These are phyloP conservation scores for Botrytis pseudocinerea DNA, from an alignment of 2,329 filamentous ascomycete genomes.

Conservation along the genomic window DNA sequence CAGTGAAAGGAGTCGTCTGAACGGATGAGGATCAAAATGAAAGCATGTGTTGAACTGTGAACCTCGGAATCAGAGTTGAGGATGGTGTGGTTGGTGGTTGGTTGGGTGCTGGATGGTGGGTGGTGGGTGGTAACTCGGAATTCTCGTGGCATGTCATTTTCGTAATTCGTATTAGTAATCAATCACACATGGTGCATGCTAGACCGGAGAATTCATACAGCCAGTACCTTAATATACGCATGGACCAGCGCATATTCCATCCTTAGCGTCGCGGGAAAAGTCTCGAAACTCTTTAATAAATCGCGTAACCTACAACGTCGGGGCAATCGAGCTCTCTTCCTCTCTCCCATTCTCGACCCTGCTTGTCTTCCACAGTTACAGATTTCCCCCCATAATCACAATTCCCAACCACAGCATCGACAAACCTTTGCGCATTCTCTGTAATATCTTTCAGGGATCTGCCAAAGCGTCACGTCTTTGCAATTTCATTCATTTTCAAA, in stretches of 20 bases:
- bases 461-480: slow-evolving; percentile 40
- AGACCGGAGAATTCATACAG: too few relatives aligned
- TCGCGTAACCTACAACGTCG: slow-evolving; percentile 25
- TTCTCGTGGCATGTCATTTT: slow-evolving; percentile 14
- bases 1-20: neutral
- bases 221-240: slow-evolving; percentile 20
- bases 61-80: slow-evolving; percentile 12
- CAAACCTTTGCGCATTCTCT: slow-evolving; percentile 40
- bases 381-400: slow-evolving; percentile 3
- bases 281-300: neutral
- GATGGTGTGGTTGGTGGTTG: too few relatives aligned
- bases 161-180: slow-evolving; percentile 1
- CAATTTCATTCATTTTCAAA: slow-evolving; percentile 36
- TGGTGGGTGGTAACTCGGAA: neutral
- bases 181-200: neutral
- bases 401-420: slow-evolving; percentile 33
- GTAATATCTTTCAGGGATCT: slow-evolving; percentile 37
- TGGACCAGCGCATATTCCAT: slow-evolving; percentile 12
- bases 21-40: neutral
- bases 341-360: neutral
- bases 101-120: too few relatives aligned
- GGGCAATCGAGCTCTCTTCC: slow-evolving; percentile 12
- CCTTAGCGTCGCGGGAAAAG: slow-evolving; percentile 25
- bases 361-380: slow-evolving; percentile 26
- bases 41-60: slow-evolving; percentile 3